These are phyloP conservation scores for Saksenaea oblongispora DNA, from an alignment of 371 early-diverging fungal species.

Conservation along the genomic window DNA sequence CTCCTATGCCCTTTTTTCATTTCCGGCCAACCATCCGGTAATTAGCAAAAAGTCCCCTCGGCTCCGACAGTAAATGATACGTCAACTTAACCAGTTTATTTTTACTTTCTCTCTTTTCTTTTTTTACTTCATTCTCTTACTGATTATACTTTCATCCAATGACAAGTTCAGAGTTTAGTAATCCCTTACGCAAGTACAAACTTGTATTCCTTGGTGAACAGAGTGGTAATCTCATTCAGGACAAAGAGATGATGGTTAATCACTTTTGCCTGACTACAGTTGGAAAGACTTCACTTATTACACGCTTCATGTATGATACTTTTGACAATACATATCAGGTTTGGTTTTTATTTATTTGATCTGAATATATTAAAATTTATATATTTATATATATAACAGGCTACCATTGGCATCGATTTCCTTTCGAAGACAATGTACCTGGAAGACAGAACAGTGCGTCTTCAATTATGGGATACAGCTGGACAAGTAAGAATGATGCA, in stretches of 20 bases:
- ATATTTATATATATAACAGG: constrained; percentile 54
- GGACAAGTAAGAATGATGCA: constrained; percentile 79
- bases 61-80: constrained; percentile 1
- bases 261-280: constrained; percentile 53
- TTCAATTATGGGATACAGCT: constrained; percentile 99
- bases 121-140: constrained; percentile 16
- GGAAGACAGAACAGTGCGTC: constrained; percentile 92
- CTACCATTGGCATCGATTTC: constrained; percentile 99
- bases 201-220: constrained; percentile 96
- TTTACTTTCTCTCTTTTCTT: constrained; percentile 7
- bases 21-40: too few relatives aligned
- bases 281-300: constrained; percentile 98
- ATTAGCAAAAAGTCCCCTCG: not conserved
- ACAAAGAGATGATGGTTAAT: not conserved
- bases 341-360: not conserved
- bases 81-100: constrained; percentile 1
- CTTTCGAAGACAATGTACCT: constrained; percentile 98
- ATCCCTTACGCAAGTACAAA: constrained; percentile 87
- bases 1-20: too few relatives aligned
- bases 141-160: constrained; percentile 11
- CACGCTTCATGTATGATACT: constrained; percentile 98
- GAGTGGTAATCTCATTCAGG: constrained; percentile 73
- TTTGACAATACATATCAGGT: constrained; percentile 95
- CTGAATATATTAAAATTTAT: not conserved
- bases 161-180: constrained; percentile 48